Evolutionary conservation across 129 eudicot genomes (phyloP).

Genomic region (Flaveria ramosissima): DNA sequence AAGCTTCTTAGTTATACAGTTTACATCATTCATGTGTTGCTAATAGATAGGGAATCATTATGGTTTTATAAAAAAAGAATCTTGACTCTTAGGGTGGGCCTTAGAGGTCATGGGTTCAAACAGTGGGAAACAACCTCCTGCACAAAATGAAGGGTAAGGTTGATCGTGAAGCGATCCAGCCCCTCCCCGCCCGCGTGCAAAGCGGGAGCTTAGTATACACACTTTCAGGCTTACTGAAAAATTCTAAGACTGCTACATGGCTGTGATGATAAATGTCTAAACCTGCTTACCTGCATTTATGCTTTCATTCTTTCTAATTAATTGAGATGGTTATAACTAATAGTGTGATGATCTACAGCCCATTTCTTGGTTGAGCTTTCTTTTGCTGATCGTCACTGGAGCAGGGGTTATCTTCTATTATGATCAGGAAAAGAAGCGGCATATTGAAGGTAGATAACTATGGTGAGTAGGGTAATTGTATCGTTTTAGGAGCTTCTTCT

Average conservation of each 20-base stretch:
- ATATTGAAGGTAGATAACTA: constrained; percentile 88
- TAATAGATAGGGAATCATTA: no score
- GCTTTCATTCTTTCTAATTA: constrained; percentile 1
- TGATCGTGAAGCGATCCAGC: no score
- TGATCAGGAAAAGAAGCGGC: constrained; percentile 77
- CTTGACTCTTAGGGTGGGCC: no score
- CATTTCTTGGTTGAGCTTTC: constrained; percentile 93
- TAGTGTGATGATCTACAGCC: constrained; percentile 53
- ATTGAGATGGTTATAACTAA: constrained; percentile 3
- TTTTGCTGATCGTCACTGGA: constrained; percentile 84
- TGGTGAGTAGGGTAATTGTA: constrained; percentile 59
- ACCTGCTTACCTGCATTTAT: background rate
- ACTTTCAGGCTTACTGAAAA: background rate
- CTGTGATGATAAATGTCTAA: background rate
- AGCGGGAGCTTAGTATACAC: no score
- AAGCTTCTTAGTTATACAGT: background rate
- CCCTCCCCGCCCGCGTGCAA: no score
- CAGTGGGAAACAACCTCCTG: no score
- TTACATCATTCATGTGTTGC: background rate
- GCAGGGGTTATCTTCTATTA: constrained; percentile 80
- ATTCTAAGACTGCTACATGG: constrained; percentile 17
- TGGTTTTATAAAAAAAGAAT: no score
- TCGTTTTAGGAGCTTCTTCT: constrained; percentile 21
- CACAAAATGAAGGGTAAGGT: no score
- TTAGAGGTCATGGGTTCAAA: no score